A percentile compares a stretch with the other conserved stretches of the same genome.
phyloP scores from a whole-genome alignment of 768 basidiomycete genomes.

The Macrolepiota dolichaula region DNA sequence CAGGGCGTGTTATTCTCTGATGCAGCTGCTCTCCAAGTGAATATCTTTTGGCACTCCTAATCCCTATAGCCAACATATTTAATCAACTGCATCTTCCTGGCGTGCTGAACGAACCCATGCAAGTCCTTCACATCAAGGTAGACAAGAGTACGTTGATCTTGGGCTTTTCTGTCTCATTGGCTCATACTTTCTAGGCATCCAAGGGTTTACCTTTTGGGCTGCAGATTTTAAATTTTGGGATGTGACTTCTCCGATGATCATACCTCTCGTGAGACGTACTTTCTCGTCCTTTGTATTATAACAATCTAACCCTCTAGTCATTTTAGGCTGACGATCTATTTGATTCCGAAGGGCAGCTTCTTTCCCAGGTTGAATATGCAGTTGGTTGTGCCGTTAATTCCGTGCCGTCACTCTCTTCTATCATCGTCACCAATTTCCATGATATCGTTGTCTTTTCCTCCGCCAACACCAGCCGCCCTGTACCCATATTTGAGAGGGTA shows the following conservation, averaged over 20 bases:
- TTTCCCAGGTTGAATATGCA: not conserved
- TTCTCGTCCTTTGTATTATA: not conserved
- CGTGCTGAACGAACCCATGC: constrained; percentile 15
- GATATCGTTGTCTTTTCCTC: constrained; percentile 14
- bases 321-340: too few species aligned
- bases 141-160: constrained; percentile 13
- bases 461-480: not conserved
- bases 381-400: constrained; percentile 7
- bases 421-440: constrained; percentile 12
- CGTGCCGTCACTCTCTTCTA: too few species aligned
- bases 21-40: constrained; percentile 11
- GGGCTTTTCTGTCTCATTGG: not conserved
- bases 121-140: constrained; percentile 11
- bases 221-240: constrained; percentile 3
- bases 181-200: not conserved
- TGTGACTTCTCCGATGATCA: constrained; percentile 11
- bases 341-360: too few species aligned
- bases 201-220: constrained; percentile 13
- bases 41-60: constrained; percentile 15
- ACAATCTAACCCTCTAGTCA: not conserved
- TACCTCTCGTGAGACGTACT: constrained; percentile 12
- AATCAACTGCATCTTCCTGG: constrained; percentile 15
- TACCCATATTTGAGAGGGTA: too few species aligned
- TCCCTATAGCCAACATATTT: constrained; percentile 18
- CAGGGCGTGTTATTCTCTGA: not conserved